Evolutionary conservation across 78 protist species (phyloP).

Genomic region (Dictyostelium citrinum): DNA sequence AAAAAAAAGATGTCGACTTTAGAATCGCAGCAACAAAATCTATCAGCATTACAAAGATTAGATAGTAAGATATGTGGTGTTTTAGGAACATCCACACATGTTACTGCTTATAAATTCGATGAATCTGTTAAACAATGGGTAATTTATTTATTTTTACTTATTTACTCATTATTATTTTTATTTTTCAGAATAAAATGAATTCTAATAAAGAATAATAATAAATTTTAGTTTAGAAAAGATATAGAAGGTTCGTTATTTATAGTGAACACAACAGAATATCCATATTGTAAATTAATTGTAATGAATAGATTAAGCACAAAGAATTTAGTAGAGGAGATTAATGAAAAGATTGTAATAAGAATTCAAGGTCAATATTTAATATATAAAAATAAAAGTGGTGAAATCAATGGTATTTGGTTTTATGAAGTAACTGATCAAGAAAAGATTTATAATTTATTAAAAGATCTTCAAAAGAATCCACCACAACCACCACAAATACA

Average conservation of each 20-base stretch:
- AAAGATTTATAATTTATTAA: constrained; percentile 25
- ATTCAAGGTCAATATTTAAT: constrained; percentile 57
- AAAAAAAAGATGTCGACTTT: background rate
- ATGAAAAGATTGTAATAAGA: constrained; percentile 27
- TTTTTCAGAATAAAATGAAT: background rate
- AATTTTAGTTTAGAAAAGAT: constrained; percentile 43
- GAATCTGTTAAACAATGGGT: constrained; percentile 49
- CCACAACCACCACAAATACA: constrained; percentile 4
- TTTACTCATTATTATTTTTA: background rate
- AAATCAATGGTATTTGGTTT: constrained; percentile 70
- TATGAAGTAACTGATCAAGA: constrained; percentile 45
- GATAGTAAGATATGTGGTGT: constrained; percentile 45
- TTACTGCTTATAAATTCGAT: constrained; percentile 51
- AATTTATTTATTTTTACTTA: background rate
- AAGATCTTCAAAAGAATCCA: constrained; percentile 41
- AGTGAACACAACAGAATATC: constrained; percentile 43
- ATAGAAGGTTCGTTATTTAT: constrained; percentile 72
- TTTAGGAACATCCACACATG: constrained; percentile 67
- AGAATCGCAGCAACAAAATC: constrained; percentile 38
- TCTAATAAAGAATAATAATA: background rate
- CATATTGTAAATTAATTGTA: constrained; percentile 49
- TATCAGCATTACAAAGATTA: constrained; percentile 59
- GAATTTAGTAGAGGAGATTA: constrained; percentile 59
- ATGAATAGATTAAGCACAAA: constrained; percentile 62
- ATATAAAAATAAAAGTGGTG: constrained; percentile 16